Evolutionary conservation across 2,329 filamentous ascomycete species (phyloP).

Genomic region (Teratosphaeria zuluensis): DNA sequence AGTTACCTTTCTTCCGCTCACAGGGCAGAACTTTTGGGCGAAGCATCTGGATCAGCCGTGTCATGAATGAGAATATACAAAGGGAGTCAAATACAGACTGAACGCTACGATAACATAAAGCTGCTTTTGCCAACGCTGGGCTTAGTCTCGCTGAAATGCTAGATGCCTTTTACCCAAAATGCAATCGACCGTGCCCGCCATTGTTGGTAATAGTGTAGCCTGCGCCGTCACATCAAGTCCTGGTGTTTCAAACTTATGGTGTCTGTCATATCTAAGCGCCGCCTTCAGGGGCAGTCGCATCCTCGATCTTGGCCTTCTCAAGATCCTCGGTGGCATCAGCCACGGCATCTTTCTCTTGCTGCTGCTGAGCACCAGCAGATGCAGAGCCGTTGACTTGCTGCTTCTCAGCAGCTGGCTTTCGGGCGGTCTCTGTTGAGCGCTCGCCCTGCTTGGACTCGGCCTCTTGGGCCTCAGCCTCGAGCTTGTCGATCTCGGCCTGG

Average conservation of each 20-base stretch:
- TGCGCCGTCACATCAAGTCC: not conserved
- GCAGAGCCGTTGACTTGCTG: conserved; percentile 44
- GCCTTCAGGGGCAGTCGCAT: conserved; percentile 23
- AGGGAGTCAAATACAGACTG: not conserved
- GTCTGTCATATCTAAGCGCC: conserved; percentile 1
- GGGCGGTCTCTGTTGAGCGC: conserved; percentile 40
- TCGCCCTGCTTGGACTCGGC: conserved; percentile 38
- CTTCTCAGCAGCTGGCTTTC: conserved; percentile 48
- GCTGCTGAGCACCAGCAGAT: conserved; percentile 44
- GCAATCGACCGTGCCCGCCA: not conserved
- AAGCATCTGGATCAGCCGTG: not conserved
- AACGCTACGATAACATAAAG: not conserved
- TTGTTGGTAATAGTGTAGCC: not conserved
- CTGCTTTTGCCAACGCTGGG: not conserved
- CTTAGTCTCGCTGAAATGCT: not conserved
- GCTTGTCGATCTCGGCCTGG: conserved; percentile 84
- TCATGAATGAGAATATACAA: not conserved
- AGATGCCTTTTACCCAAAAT: not conserved
- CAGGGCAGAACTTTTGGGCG: not conserved
- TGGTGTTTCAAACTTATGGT: not conserved
- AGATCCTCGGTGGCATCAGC: conserved; percentile 51
- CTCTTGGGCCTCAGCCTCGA: conserved; percentile 60
- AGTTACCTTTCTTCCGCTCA: too few relatives aligned
- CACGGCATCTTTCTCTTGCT: conserved; percentile 50
- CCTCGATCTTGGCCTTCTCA: conserved; percentile 52